Base-by-base conservation (phyloP, 441 rosid genomes). In the Pelargonium myrrhifolium region DNA sequence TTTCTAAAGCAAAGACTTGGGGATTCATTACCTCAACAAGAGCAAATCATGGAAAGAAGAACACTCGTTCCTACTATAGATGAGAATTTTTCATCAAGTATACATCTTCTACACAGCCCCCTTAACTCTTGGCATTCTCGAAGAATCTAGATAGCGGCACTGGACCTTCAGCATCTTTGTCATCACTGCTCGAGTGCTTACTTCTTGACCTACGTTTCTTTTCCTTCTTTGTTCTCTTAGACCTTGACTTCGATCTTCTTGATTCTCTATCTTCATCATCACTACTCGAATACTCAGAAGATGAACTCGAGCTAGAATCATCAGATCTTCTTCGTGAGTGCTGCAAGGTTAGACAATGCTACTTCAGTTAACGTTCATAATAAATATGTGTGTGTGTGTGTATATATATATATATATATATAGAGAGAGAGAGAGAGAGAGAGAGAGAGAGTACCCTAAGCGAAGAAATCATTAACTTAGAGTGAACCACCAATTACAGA, bases 81-180 rank as follows among this genome's bases (percentile, higher is more conserved):
- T 6, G 45, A 40, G 45, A 24, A 24, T 24, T 24, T 24, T 24
- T 24, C 26, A 24, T 24, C 26, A 24, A 24, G 26, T 24, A 24
- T 24, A 24, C 26, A 24, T 24, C 26, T 24, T 24, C 26, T 24
- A 24, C 26, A 24, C 26, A 1, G 26, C 26, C 2, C 35, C 20
- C 62, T 79, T 64, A 87, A 74, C 80, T 81, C 81, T 89, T 93
- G 64, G 77, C 62, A 78, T 71, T 91, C 69, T 73, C 96, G 60
- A 94, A 94, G 88, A 91, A 89, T 79, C 73, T 92, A 26, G 99
- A 92, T 65, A 94, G 92, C 5, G 94, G 94, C 14, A 94, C 90
- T 10, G 97, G 99, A 51, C 97, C 97, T 67, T 76, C 86, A 0
- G 77, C 77, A 71, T 72, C 90, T 63, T 85, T 86, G 49, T 80